Base-by-base conservation (phyloP, 371 early-diverging fungal genomes). In the Catenaria anguillulae region DNA sequence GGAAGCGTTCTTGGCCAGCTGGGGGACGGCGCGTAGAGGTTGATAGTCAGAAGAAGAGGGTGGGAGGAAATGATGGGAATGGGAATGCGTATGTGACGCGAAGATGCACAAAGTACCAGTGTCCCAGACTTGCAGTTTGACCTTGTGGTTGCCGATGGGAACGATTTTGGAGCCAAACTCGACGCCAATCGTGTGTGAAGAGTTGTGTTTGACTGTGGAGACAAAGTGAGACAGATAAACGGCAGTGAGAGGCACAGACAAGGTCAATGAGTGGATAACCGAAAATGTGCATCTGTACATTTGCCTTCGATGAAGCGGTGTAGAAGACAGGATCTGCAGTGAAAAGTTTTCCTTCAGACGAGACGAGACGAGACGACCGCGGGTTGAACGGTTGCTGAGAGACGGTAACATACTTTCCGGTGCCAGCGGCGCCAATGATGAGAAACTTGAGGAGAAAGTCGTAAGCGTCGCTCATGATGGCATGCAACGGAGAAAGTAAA, bases 121-220 rank as follows among this genome's bases (percentile, higher is more conserved):
- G 64, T 86, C 89, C 89, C 89, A 89, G 62, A 90, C 83, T 68
- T 89, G 91, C 35, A 88, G 69, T 66, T 86, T 87, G 61, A 86
- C 76, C 24, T 72, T 74, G 63, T 79, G 77, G 68, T 79, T 75
- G 50, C 77, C 82, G 50, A 88, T 79, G 60, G 75, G 76, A 56
- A 84, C 73, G 56, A 83, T 77, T 59, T 79, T 78, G 61, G 79
- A 81, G 29, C 82, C 83, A 56, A 84, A 84, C 61, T 83, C 83
- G 70, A 83, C 83, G 35, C 84, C 84, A 64, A 84, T 84, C 56
- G 84, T 84, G 59, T 81, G 83, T 13, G 79, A 76, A 37, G 79
- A 78, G 60, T 73, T 75, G 61, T 78, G 76, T 62, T 77, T 77
- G 71, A 84, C 81, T 82, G 55, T 33, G 34, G 19, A n/a, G n/a